phyloP scores from a whole-genome alignment of 73 alveolate genomes.

The Tetrahymena malaccensis region DNA sequence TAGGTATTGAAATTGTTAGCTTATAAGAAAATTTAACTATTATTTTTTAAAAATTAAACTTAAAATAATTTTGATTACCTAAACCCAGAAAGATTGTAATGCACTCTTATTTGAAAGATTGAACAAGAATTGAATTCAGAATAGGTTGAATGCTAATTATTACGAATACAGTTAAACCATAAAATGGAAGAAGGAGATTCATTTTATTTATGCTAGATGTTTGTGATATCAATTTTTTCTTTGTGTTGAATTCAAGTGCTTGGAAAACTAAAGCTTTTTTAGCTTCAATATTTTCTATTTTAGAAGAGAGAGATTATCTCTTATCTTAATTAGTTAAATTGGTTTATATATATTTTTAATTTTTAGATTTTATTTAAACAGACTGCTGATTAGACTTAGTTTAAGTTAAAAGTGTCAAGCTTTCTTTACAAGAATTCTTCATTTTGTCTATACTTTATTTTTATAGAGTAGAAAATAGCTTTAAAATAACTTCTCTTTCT shows the following conservation, averaged over 20 bases:
- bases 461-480: neutral
- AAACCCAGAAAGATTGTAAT: neutral
- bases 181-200: neutral
- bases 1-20: too few relatives aligned
- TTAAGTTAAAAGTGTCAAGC: neutral
- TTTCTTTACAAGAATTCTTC: neutral
- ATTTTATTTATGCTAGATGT: neutral
- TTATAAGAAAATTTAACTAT: too few relatives aligned
- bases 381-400: neutral
- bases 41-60: too few relatives aligned
- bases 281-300: neutral
- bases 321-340: neutral
- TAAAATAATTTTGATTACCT: neutral
- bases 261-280: neutral
- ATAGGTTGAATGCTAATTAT: neutral
- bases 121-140: neutral
- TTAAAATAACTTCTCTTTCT: neutral
- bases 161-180: neutral
- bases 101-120: neutral
- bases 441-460: neutral
- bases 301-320: neutral
- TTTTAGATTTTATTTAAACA: neutral
- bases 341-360: neutral
- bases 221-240: neutral
- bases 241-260: neutral